phyloP scores from a whole-genome alignment of 352 stramenopile species.

The Phytophthora crassamura region DNA sequence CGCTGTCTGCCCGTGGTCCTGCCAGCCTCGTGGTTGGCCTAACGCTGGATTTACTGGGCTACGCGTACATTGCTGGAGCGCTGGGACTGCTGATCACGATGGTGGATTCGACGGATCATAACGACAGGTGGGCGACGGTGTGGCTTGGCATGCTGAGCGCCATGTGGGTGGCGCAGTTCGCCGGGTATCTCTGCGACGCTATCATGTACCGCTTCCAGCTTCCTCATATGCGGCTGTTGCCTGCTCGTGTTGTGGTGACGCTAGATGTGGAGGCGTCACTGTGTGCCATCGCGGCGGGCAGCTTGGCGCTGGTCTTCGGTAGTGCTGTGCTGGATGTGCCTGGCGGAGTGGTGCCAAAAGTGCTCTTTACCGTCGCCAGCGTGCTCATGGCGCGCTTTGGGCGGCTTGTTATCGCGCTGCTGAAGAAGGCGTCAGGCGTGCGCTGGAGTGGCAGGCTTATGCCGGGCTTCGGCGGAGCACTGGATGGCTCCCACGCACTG shows the following conservation, averaged over 20 bases:
- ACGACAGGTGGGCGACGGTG: constrained; percentile 42
- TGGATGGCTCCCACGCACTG: constrained; percentile 92
- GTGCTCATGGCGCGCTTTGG: constrained; percentile 92
- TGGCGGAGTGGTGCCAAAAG: constrained; percentile 60
- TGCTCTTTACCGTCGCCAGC: constrained; percentile 81
- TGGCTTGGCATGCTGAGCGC: constrained; percentile 52
- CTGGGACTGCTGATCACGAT: constrained; percentile 47
- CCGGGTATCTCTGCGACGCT: constrained; percentile 54
- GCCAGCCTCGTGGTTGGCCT: constrained; percentile 46
- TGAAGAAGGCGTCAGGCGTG: constrained; percentile 93
- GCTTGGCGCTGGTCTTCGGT: constrained; percentile 46
- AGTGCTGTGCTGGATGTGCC: constrained; percentile 38
- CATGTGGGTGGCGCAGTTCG: constrained; percentile 55
- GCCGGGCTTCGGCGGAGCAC: constrained; percentile 92
- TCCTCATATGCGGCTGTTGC: constrained; percentile 49
- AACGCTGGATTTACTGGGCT: constrained; percentile 49
- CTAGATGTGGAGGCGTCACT: constrained; percentile 57
- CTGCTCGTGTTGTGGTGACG: constrained; percentile 48
- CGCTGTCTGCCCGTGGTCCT: constrained; percentile 28
- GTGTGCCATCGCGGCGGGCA: constrained; percentile 46
- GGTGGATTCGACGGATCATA: constrained; percentile 48
- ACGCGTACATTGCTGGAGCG: constrained; percentile 44
- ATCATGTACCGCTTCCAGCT: constrained; percentile 66
- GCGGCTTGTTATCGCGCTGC: constrained; percentile 91
- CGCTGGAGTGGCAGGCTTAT: constrained; percentile 94